phyloP scores from a whole-genome alignment of 2,329 filamentous ascomycete genomes.

The Exutisphaerella laricina region DNA sequence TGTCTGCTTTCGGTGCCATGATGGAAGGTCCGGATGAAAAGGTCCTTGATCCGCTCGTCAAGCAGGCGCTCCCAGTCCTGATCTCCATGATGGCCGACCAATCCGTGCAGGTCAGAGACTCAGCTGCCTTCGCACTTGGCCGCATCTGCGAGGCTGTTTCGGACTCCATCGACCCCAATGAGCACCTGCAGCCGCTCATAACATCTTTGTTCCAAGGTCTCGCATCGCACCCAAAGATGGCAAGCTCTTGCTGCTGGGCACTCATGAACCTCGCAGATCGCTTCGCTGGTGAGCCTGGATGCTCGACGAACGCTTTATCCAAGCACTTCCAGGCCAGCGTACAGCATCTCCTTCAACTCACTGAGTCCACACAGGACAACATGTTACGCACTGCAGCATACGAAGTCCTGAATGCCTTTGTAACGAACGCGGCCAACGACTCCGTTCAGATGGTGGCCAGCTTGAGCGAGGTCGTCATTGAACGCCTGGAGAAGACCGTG shows the following conservation, averaged over 20 bases:
- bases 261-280: conserved; percentile 97
- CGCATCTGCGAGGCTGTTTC: conserved; percentile 93
- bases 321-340: conserved; percentile 92
- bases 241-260: conserved; percentile 96
- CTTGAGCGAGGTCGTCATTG: conserved; percentile 80
- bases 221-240: conserved; percentile 91
- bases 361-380: conserved; percentile 79
- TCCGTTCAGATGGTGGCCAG: conserved; percentile 74
- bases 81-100: conserved; percentile 89
- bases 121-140: conserved; percentile 89
- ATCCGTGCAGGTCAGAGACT: conserved; percentile 88
- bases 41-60: conserved; percentile 86
- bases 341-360: conserved; percentile 75
- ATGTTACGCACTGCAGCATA: conserved; percentile 92
- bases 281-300: conserved; percentile 81
- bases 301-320: conserved; percentile 74
- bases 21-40: conserved; percentile 97
- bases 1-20: conserved; percentile 95
- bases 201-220: conserved; percentile 84
- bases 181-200: conserved; percentile 80
- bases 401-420: conserved; percentile 92
- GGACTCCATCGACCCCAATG: conserved; percentile 77
- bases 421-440: conserved; percentile 83
- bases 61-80: conserved; percentile 86
- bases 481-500: conserved; percentile 84